Conservation (phyloP, 1,284 basidiomycete genomes). For the Moesziomyces sp. region DNA sequence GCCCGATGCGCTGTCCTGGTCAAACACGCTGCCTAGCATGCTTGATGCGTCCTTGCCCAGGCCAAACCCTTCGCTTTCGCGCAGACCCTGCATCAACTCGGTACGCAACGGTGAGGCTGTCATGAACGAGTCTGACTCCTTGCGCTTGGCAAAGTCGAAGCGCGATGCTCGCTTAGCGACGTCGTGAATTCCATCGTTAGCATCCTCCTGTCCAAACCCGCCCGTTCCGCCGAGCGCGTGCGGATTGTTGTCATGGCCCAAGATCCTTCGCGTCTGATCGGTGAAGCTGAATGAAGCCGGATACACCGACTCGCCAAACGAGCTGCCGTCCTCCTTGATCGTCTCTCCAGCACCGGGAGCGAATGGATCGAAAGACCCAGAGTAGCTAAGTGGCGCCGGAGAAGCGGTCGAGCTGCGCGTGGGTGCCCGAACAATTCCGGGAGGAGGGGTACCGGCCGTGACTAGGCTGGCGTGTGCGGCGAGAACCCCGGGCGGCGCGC, state of each 20-base stretch:
- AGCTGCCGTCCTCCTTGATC: slow-evolving; percentile 41
- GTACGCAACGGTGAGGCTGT: slow-evolving; percentile 40
- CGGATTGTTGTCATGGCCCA: slow-evolving; percentile 42
- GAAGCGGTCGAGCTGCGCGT: slow-evolving; percentile 47
- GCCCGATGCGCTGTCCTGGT: slow-evolving; percentile 29
- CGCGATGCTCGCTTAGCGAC: slow-evolving; percentile 50
- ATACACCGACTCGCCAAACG: slow-evolving; percentile 28
- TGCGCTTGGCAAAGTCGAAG: slow-evolving; percentile 62
- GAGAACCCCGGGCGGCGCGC: slow-evolving; percentile 35
- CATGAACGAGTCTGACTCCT: slow-evolving; percentile 51
- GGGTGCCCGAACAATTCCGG: slow-evolving; percentile 30
- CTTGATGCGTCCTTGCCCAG: slow-evolving; percentile 48
- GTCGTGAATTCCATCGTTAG: slow-evolving; percentile 21
- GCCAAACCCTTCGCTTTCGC: slow-evolving; percentile 19
- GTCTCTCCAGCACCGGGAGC: slow-evolving; percentile 53
- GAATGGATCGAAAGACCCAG: slow-evolving; percentile 65
- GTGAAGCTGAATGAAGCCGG: slow-evolving; percentile 47
- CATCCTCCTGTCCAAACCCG: slow-evolving; percentile 21
- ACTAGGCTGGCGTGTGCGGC: slow-evolving; percentile 34
- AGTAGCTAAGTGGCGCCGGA: slow-evolving; percentile 54
- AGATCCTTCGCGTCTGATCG: slow-evolving; percentile 52
- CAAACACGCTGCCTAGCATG: slow-evolving; percentile 54
- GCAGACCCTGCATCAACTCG: slow-evolving; percentile 33
- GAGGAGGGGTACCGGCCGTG: slow-evolving; percentile 34
- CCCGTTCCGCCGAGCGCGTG: slow-evolving; percentile 2